These are phyloP conservation scores for Linnemannia schmuckeri DNA, from an alignment of 192 early-diverging fungal genomes.

Conservation along the genomic window DNA sequence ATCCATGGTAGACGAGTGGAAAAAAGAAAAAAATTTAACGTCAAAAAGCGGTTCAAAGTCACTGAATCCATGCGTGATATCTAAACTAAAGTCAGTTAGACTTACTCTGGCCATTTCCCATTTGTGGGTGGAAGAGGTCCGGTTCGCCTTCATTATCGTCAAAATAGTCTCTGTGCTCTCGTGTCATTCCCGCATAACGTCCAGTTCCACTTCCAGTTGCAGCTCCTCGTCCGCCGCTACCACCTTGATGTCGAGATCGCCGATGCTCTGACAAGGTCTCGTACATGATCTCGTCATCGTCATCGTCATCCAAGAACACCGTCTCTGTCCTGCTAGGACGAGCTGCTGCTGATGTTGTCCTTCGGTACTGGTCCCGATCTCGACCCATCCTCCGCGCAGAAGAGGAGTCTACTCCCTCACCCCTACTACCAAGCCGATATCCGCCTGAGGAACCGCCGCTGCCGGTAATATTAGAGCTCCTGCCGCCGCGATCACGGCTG, in stretches of 20 bases:
- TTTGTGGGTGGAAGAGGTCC: slow-evolving; percentile 30
- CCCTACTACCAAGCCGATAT: too few relatives aligned
- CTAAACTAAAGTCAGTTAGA: not conserved
- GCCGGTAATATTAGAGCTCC: not conserved
- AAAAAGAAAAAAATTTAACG: not conserved
- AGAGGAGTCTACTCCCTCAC: too few relatives aligned
- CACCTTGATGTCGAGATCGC: not conserved
- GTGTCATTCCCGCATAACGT: not conserved
- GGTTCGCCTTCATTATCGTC: slow-evolving; percentile 11
- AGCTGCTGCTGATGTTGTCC: not conserved
- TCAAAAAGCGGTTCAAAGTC: too few relatives aligned
- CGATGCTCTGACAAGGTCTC: not conserved
- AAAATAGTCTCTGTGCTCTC: not conserved
- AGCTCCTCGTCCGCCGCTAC: not conserved
- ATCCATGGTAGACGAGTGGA: not conserved
- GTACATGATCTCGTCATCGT: not conserved
- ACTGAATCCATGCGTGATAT: too few relatives aligned
- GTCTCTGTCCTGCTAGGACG: not conserved
- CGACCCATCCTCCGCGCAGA: too few relatives aligned
- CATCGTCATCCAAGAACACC: not conserved
- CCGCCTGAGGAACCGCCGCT: too few relatives aligned
- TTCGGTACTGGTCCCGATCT: not conserved
- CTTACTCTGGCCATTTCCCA: slow-evolving; percentile 41
- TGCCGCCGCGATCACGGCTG: not conserved
- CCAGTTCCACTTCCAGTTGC: too few relatives aligned